These are phyloP conservation scores for Penicillium samsonianum DNA, from an alignment of 495 filamentous ascomycete species.

Conservation along the genomic window DNA sequence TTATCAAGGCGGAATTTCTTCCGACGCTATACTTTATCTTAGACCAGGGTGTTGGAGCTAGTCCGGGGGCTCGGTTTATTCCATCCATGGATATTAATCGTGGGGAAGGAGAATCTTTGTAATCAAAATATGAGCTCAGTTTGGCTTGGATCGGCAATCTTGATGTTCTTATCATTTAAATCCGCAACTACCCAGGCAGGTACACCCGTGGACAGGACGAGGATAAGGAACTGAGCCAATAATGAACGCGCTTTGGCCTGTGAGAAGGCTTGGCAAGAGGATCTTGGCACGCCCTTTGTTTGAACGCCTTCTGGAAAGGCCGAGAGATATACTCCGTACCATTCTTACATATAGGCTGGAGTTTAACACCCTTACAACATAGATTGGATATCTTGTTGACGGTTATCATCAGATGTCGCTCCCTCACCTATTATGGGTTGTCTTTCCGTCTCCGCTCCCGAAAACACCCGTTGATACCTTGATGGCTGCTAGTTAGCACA, in stretches of 20 bases:
- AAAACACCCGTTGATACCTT: too few species aligned
- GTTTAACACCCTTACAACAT: too few species aligned
- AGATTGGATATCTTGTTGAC: too few species aligned
- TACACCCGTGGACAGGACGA: background rate
- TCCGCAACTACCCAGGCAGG: background rate
- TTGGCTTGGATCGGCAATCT: background rate
- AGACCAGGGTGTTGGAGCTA: background rate
- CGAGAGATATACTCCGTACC: background rate
- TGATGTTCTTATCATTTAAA: background rate
- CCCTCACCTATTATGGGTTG: background rate
- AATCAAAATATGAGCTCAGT: background rate
- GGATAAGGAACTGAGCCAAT: too few species aligned
- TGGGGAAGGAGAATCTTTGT: background rate
- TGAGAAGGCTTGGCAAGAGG: background rate
- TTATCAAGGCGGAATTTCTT: background rate
- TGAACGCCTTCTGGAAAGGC: background rate
- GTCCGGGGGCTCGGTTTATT: background rate
- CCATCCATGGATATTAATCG: background rate
- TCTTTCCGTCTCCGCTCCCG: background rate
- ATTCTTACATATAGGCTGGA: too few species aligned
- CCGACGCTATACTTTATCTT: background rate
- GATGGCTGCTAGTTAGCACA: too few species aligned
- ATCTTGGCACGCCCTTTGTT: background rate
- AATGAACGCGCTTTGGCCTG: too few species aligned
- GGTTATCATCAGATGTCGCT: background rate